These are phyloP conservation scores for Penicillium daleae DNA, from an alignment of 495 filamentous ascomycete species.

Conservation along the genomic window DNA sequence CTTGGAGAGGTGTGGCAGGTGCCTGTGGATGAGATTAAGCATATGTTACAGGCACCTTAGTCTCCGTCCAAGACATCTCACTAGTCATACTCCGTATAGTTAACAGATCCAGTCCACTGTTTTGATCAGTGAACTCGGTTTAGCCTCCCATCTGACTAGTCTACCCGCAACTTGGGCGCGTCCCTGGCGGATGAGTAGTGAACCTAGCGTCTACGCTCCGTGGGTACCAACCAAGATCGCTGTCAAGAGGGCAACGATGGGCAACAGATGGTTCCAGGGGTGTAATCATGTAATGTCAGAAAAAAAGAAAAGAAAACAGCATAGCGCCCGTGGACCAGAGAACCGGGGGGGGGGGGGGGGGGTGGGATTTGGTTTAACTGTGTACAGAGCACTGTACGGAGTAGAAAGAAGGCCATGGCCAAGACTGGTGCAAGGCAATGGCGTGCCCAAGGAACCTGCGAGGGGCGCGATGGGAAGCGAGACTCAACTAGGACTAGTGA, in stretches of 20 bases:
- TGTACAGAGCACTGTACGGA: no score
- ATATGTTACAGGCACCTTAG: slow-evolving; percentile 9
- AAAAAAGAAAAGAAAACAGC: slow-evolving; percentile 10
- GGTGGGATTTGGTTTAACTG: no score
- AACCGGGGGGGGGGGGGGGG: slow-evolving; percentile 11
- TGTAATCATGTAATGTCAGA: slow-evolving; percentile 7
- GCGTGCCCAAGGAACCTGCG: slow-evolving; percentile 48
- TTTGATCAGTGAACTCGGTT: slow-evolving; percentile 7
- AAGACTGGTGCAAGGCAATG: slow-evolving; percentile 34
- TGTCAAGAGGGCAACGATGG: slow-evolving; percentile 14
- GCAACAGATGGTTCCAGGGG: slow-evolving; percentile 17
- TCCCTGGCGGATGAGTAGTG: slow-evolving; percentile 25
- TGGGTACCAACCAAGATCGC: slow-evolving; percentile 45
- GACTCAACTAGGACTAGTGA: slow-evolving; percentile 6
- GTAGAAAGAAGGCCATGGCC: slow-evolving; percentile 6
- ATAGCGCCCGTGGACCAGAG: slow-evolving; percentile 2
- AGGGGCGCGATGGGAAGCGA: slow-evolving; percentile 25
- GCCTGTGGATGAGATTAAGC: slow-evolving; percentile 9
- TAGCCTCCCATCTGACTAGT: slow-evolving; percentile 46
- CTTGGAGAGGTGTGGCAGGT: neutral
- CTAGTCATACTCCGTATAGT: slow-evolving; percentile 3
- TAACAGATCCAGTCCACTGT: neutral
- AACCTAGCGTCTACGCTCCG: slow-evolving; percentile 47
- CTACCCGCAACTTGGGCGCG: slow-evolving; percentile 47
- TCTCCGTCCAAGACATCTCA: slow-evolving; percentile 9